Base-by-base conservation (phyloP, 2,329 filamentous ascomycete genomes). In the Polytolypa hystricis region DNA sequence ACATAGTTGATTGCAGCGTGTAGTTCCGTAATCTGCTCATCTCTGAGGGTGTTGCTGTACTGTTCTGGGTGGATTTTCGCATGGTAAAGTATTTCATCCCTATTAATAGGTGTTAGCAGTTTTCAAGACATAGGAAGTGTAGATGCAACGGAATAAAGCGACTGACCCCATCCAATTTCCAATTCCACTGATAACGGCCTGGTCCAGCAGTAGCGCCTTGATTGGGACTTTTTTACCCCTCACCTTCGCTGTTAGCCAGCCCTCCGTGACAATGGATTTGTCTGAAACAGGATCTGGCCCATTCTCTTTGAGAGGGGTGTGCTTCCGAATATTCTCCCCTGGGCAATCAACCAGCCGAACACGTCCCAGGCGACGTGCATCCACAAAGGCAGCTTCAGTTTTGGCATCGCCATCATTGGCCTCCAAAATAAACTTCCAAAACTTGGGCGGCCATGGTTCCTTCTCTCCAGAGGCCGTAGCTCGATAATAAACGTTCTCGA, bases 271-370 rank as follows among this genome's bases (percentile, higher is more conserved):
- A 1, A 77, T 59, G 30, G 86, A 77, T 42, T 75, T 76, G 53
- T 96, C 87, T 1, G 84, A 68, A 1, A 96, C 81, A 0, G 91
- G 91, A 61, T 98, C 91, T 0, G 91, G 89, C 0, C 91, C 91
- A 52, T 96, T 95, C 55, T 94, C 84, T 23, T 83, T 81, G 2
- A 98, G 66, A 0, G 91, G 91, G 0, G 77, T 78, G 40, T 80
- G 64, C 14, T 81, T 72, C 37, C 89, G 69, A 49, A 96, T 93
- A 21, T 84, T 70, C 2, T 76, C 70, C 0, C 73, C 87, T 3
- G 77, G 74, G 45, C 82, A 93, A 57, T 95, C 75, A 4, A 98
- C 77, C 9, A 96, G 69, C 9, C 87, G 70, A 28, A 96, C 75
- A 32, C 89, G 73, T 11, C 73, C 81, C 44, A 98, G 74, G 18